Evolutionary conservation across 2,329 filamentous ascomycete genomes (phyloP).

Genomic region (Juglanconis sp.): DNA sequence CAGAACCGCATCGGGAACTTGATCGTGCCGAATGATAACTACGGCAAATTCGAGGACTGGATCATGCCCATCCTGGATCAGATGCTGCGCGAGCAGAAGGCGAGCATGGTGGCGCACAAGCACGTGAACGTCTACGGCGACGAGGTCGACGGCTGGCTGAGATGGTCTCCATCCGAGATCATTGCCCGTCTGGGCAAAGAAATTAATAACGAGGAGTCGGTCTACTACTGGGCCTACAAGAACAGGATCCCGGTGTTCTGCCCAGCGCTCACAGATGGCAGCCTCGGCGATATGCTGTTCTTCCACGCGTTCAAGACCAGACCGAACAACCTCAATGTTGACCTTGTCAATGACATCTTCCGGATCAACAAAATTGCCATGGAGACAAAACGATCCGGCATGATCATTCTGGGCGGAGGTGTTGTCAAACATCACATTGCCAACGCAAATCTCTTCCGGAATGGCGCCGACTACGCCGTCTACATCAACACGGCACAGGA

Average conservation of each 20-base stretch:
- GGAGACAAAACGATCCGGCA: slow-evolving; percentile 80
- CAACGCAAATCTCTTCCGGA: slow-evolving; percentile 95
- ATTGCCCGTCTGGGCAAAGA: slow-evolving; percentile 88
- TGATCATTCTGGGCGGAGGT: slow-evolving; percentile 92
- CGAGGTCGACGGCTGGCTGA: slow-evolving; percentile 63
- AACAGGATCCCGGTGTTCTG: slow-evolving; percentile 98
- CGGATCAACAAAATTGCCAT: slow-evolving; percentile 90
- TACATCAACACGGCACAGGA: slow-evolving; percentile 98
- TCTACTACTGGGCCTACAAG: slow-evolving; percentile 97
- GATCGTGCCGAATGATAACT: slow-evolving; percentile 93
- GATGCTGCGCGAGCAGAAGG: slow-evolving; percentile 93
- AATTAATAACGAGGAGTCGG: slow-evolving; percentile 86
- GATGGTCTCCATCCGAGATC: slow-evolving; percentile 93
- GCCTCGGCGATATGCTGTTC: slow-evolving; percentile 95
- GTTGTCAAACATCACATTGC: slow-evolving; percentile 99
- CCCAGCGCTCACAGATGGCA: slow-evolving; percentile 91
- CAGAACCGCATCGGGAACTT: slow-evolving; percentile 96
- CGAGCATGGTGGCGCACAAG: slow-evolving; percentile 54
- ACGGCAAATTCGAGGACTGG: slow-evolving; percentile 98
- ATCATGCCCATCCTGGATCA: slow-evolving; percentile 89
- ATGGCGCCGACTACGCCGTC: slow-evolving; percentile 93
- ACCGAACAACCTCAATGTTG: slow-evolving; percentile 75
- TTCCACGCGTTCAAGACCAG: slow-evolving; percentile 95
- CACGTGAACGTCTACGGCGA: slow-evolving; percentile 33
- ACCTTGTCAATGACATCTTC: slow-evolving; percentile 92